These are phyloP conservation scores for Fusarium nanum DNA, from an alignment of 2,329 filamentous ascomycete genomes.

Conservation along the genomic window DNA sequence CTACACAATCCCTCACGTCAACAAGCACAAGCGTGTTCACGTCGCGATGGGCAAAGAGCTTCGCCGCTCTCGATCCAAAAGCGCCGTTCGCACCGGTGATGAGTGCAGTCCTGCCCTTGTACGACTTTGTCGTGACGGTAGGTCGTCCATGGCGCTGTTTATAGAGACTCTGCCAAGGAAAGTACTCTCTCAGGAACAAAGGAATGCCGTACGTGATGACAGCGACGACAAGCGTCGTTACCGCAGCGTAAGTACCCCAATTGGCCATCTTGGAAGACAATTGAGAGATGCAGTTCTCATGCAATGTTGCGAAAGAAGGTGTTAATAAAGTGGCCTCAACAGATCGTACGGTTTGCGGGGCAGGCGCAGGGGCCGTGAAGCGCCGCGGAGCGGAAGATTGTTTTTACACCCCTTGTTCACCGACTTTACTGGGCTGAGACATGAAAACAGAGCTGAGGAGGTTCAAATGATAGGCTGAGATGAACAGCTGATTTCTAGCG, in stretches of 20 bases:
- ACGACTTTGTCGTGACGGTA: constrained; percentile 51
- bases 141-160: constrained; percentile 51
- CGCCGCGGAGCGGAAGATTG: constrained; percentile 38
- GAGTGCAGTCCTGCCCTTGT: constrained; percentile 51
- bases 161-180: constrained; percentile 50
- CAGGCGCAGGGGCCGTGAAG: background rate
- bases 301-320: constrained; percentile 1
- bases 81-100: constrained; percentile 54
- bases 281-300: background rate
- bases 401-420: constrained; percentile 28
- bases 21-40: constrained; percentile 52
- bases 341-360: constrained; percentile 41
- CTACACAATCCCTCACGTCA: constrained; percentile 50
- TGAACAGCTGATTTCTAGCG: background rate
- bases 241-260: constrained; percentile 14
- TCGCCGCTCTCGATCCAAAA: constrained; percentile 52
- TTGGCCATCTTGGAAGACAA: constrained; percentile 29
- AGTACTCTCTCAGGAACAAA: constrained; percentile 50
- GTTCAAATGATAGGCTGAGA: background rate
- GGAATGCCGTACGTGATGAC: constrained; percentile 48
- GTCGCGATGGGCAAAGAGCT: constrained; percentile 51
- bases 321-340: constrained; percentile 6
- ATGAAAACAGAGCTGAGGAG: background rate
- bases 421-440: constrained; percentile 12
- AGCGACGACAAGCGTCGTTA: constrained; percentile 30